phyloP scores from a whole-genome alignment of 176 grass and related monocot species.

The Themeda triandra region DNA sequence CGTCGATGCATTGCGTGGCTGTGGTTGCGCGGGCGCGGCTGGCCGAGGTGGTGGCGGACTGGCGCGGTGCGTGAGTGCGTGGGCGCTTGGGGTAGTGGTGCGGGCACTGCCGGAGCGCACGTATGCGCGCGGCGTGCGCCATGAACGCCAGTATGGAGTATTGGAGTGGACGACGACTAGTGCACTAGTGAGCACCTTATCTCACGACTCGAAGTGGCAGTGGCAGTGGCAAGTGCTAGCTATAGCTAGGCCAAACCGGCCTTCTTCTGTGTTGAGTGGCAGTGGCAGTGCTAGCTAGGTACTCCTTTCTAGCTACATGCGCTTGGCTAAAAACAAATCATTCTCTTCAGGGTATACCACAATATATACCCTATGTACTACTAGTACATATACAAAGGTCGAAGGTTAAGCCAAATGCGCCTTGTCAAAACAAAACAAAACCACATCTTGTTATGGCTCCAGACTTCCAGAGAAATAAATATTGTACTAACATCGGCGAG shows the following conservation, averaged over 20 bases:
- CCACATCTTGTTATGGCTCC: too few species aligned
- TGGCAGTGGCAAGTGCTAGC: neutral
- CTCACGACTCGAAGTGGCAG: constrained; percentile 13
- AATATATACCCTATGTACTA: too few species aligned
- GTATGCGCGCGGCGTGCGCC: neutral
- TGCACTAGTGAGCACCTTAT: constrained; percentile 16
- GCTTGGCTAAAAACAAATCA: neutral
- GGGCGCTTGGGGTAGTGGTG: neutral
- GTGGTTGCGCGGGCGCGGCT: neutral
- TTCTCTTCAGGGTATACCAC: too few species aligned
- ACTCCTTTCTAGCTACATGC: neutral
- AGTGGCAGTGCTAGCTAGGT: neutral
- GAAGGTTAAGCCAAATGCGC: too few species aligned
- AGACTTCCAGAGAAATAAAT: too few species aligned
- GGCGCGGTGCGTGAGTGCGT: neutral
- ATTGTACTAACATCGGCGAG: too few species aligned
- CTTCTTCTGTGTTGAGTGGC: neutral
- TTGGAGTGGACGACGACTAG: neutral
- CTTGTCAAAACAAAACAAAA: too few species aligned
- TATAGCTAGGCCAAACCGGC: neutral
- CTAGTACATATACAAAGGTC: too few species aligned
- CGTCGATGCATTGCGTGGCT: neutral
- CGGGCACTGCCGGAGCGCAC: neutral
- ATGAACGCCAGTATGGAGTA: neutral
- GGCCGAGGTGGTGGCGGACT: neutral